Conservation (phyloP, 495 filamentous ascomycete species). For the Penicillium fimorum region DNA sequence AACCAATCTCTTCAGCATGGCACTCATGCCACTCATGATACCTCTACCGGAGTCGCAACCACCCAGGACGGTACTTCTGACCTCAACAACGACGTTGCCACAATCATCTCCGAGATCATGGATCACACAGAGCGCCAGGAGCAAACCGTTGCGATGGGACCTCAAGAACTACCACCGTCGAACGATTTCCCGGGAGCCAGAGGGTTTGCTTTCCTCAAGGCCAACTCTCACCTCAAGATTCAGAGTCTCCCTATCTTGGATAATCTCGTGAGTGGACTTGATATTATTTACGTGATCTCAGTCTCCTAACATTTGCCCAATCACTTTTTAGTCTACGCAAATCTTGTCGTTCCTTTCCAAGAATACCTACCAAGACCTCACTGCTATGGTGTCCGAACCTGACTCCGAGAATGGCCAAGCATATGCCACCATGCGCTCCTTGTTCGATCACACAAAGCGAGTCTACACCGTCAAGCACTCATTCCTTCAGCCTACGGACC, state of each 20-base stretch:
- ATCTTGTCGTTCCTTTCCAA: conserved; percentile 68
- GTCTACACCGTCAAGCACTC: conserved; percentile 69
- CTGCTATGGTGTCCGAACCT: conserved; percentile 67
- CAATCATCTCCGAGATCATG: conserved; percentile 47
- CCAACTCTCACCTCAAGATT: conserved; percentile 60
- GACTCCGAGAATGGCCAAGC: conserved; percentile 76
- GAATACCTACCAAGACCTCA: conserved; percentile 68
- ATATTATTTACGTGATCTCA: background rate
- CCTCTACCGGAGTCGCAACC: conserved; percentile 8
- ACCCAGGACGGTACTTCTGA: conserved; percentile 23
- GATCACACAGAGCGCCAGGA: conserved; percentile 50
- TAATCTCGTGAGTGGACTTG: conserved; percentile 55
- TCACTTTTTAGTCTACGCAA: conserved; percentile 59
- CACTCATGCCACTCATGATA: conserved; percentile 14
- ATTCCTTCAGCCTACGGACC: conserved; percentile 68
- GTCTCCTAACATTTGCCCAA: conserved; percentile 6
- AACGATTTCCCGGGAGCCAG: conserved; percentile 33
- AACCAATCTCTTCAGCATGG: conserved; percentile 23
- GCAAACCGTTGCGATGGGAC: conserved; percentile 42
- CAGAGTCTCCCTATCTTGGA: conserved; percentile 72
- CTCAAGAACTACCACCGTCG: conserved; percentile 35
- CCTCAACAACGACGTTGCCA: conserved; percentile 35
- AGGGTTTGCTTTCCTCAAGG: conserved; percentile 48
- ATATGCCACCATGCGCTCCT: conserved; percentile 74
- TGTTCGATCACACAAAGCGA: conserved; percentile 79